Base-by-base conservation (phyloP, 768 basidiomycete genomes). In the Lyophyllum atratum region DNA sequence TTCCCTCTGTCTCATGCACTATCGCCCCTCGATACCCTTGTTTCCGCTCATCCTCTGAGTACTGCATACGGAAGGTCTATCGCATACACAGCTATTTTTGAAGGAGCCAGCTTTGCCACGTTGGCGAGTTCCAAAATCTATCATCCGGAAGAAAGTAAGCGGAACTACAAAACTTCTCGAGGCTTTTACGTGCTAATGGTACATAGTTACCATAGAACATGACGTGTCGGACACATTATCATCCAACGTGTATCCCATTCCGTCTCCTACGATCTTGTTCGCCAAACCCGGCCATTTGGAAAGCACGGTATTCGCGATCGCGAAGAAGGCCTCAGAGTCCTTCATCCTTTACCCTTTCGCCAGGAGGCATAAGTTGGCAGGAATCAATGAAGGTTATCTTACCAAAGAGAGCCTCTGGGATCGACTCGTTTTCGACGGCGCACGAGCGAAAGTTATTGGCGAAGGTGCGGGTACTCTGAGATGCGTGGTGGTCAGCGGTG, bases 401-500 rank as follows among this genome's bases (percentile, higher is more conserved):
- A 86, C 83, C 15, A 87, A 87, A 66, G 86, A 89, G 56, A 89
- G 89, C 56, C 68, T 93, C n/a, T 93, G 92, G 89, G 94, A 97
- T 68, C 81, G 87, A 51, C 72, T 88, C 11, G 82, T 93, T 26
- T 90, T 92, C 68, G 86, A 87, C 54, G 70, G 73, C 11, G 87
- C 92, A 11, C 80, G 95, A 22, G 77, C 76, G 37, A 68, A 74
- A 59, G 78, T 85, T 26, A 66, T 91, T 57, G 85, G 89, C 55
- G 80, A 84, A 14, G 79, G 81, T 49, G 85, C 86, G 2, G 76
- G 80, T 1, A 82, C 84, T 22, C 60, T 95, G 37, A 76, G 93
- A 57, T 85, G 76, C n/a, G 76, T 90, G 2, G 75, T 93, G 52
- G 81, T 91, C 53, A 85, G 87, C 53, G 91, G 84, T 54, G 91